A percentile compares a stretch with the other conserved stretches of the same genome.
Evolutionary conservation across 768 basidiomycete species (phyloP).

Genomic region (Phlegmacium glaucopus): DNA sequence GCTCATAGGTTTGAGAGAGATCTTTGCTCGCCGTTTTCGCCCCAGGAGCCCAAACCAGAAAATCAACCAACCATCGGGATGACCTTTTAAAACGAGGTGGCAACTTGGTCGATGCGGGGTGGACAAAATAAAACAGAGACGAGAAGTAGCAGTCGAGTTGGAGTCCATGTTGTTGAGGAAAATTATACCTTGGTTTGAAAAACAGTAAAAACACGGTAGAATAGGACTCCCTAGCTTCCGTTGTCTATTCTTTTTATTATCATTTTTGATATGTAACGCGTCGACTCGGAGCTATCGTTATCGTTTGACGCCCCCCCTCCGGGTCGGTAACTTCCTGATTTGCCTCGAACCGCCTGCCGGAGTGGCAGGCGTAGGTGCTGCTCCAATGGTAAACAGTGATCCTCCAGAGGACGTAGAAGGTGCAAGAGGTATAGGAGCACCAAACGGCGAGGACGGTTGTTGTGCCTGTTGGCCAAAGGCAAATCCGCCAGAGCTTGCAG

Average conservation of each 20-base stretch:
- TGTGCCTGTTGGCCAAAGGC: constrained; percentile 33
- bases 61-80: no score
- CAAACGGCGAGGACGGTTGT: constrained; percentile 44
- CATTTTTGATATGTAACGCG: neutral
- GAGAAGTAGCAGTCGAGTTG: constrained; percentile 2
- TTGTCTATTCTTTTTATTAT: constrained; percentile 4
- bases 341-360: constrained; percentile 28
- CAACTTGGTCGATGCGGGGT: neutral
- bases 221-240: constrained; percentile 4
- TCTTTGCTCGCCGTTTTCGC: neutral
- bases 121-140: constrained; percentile 18
- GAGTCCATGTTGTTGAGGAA: constrained; percentile 13
- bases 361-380: constrained; percentile 38
- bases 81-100: neutral
- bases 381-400: constrained; percentile 58
- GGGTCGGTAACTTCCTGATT: constrained; percentile 56
- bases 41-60: no score
- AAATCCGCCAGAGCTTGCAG: constrained; percentile 38
- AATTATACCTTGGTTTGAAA: constrained; percentile 10
- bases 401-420: constrained; percentile 35
- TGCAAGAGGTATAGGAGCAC: constrained; percentile 32
- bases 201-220: neutral
- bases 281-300: constrained; percentile 11
- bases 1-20: neutral
- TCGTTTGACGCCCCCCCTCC: constrained; percentile 38